phyloP scores from a whole-genome alignment of 139 green algal genomes.

The Asterochloris erici region DNA sequence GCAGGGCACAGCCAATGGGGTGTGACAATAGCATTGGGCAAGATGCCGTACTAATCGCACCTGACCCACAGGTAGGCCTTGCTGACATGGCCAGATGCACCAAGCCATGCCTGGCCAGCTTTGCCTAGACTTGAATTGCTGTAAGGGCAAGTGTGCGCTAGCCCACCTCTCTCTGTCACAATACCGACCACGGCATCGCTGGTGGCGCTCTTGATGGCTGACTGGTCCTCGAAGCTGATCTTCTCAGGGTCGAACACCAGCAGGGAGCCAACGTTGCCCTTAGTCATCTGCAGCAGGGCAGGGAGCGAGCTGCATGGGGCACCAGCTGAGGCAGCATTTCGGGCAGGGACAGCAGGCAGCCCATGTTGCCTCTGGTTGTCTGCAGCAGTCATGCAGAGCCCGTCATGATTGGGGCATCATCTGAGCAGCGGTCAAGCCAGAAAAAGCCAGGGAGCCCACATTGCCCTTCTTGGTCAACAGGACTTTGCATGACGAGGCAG shows the following conservation, averaged over 20 bases:
- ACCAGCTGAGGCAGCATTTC: neutral
- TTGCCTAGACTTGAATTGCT: neutral
- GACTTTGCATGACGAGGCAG: no score
- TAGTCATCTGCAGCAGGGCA: constrained; percentile 45
- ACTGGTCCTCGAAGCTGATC: constrained; percentile 17
- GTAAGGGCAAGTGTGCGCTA: neutral
- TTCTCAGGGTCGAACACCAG: constrained; percentile 55
- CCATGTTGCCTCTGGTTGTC: neutral
- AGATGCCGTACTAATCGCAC: neutral
- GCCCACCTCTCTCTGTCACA: constrained; percentile 53
- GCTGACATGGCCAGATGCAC: no score
- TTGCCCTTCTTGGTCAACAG: neutral
- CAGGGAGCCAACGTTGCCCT: constrained; percentile 54
- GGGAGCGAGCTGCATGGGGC: neutral
- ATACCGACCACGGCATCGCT: constrained; percentile 54
- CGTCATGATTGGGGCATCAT: neutral
- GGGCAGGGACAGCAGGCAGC: neutral
- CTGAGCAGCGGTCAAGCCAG: neutral
- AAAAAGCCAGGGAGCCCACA: neutral
- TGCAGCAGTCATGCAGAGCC: neutral
- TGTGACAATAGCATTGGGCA: neutral
- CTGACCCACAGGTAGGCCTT: neutral
- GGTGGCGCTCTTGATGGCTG: constrained; percentile 13
- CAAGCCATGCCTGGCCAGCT: neutral
- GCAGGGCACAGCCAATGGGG: neutral